Evolutionary conservation across 2,329 filamentous ascomycete species (phyloP), one percentile per base, ranked within the genome.

Genomic region (Pseudogymnoascus sp.): DNA sequence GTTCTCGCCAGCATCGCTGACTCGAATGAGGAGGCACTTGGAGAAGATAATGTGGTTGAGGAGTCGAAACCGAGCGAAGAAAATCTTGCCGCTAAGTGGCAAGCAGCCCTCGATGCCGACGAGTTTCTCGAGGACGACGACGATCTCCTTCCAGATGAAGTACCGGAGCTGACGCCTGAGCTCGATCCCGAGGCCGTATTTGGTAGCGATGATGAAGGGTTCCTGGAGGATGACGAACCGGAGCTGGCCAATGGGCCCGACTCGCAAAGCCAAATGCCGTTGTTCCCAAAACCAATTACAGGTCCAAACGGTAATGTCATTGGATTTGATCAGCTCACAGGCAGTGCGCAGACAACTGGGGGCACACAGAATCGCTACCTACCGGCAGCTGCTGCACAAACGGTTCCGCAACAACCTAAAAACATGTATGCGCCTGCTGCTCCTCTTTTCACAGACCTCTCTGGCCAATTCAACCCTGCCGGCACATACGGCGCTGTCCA

Each of bases 151-250:
- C 74, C 86, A 2, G 85, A 90, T 34, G 76, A 80, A 12, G 72
- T 70, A 12, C 62, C 75, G 1, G 72, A 73, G 26, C 77, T 77
- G 36, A 65, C 71, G 3, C 78, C 80, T 45, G 80, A 80, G 62
- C 71, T 89, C 16, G 86, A 90, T 68, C 81, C 86, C 0, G 78
- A 83, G 26, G 81, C 82, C 1, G 86, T 93, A 68, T 86, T 93
- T 67, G 86, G 89, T 54, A 93, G 93, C 68, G 93, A 96, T 73
- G 90, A 90, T 67, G 89, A 93, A 71, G 92, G 91, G 0, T 89
- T 97, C 65, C 78, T 97, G 8, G 87, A 96, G 5, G 92, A 74
- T 29, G 67, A 60, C 8, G 68, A 69, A 16, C 34, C 34, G n/a
- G 36, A 26, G 18, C 34, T 39, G 68, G 70, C 11, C 73, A 66